These are phyloP conservation scores for Cyclostephanos invisitatus DNA, from an alignment of 108 stramenopile species.

Conservation along the genomic window DNA sequence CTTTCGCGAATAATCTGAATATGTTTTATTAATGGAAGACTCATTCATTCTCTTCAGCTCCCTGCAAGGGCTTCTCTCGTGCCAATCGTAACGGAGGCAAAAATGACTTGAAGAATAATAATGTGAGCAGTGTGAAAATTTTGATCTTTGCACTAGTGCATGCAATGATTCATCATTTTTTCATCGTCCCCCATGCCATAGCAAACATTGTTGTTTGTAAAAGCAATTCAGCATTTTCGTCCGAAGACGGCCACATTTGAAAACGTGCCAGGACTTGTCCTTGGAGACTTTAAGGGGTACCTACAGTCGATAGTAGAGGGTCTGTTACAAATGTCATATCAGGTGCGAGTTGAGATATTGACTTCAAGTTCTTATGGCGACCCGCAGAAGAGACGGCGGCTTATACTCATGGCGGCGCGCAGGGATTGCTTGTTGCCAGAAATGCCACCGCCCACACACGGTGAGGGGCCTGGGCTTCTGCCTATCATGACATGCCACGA, in stretches of 20 bases:
- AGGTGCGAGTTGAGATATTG: slow-evolving; percentile 47
- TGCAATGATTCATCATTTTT: slow-evolving; percentile 3
- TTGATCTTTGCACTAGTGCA: background rate
- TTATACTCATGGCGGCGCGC: slow-evolving; percentile 51
- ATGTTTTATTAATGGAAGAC: background rate
- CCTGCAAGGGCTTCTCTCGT: slow-evolving; percentile 66
- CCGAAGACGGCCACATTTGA: slow-evolving; percentile 55
- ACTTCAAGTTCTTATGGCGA: slow-evolving; percentile 50
- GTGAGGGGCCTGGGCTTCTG: slow-evolving; percentile 29
- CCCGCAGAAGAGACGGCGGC: slow-evolving; percentile 52
- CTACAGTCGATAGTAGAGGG: slow-evolving; percentile 30
- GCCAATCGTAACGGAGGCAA: slow-evolving; percentile 62
- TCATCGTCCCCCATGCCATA: background rate
- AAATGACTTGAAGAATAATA: slow-evolving; percentile 52
- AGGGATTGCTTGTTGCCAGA: slow-evolving; percentile 38
- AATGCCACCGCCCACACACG: slow-evolving; percentile 52
- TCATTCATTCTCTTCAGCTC: slow-evolving; percentile 23
- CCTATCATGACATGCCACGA: slow-evolving; percentile 42
- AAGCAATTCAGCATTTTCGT: slow-evolving; percentile 44
- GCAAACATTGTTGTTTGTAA: slow-evolving; percentile 49
- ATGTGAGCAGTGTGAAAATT: slow-evolving; percentile 12
- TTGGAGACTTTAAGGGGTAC: slow-evolving; percentile 28
- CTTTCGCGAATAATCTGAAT: background rate
- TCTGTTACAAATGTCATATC: slow-evolving; percentile 50
- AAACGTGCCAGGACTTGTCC: slow-evolving; percentile 53